Base-by-base conservation (phyloP, 495 filamentous ascomycete genomes). In the Cudoniella acicularis region DNA sequence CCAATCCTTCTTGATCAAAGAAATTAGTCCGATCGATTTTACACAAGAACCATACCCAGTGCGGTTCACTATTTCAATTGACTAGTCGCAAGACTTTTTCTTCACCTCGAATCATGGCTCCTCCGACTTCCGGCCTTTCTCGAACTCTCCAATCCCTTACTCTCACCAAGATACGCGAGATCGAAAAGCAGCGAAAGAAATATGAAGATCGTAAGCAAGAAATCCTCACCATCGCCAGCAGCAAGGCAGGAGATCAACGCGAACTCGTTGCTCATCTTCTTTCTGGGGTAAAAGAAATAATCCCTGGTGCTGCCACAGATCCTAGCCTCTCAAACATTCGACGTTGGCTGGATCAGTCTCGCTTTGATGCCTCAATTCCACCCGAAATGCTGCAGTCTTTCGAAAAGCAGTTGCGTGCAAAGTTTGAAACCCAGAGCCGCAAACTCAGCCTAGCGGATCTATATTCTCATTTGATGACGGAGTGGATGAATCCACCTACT, bases 401-500 rank as follows among this genome's bases (percentile, higher is more conserved):
- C 61, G 70, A 73, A 25, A 58, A 60, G 22, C 72, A 76, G 47
- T 67, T 83, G 71, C 54, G 69, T 73, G 18, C 68, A 66, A 48
- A 64, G 62, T 63, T 75, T 3, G 69, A 75, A 41, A 49, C 76
- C 17, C 74, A 86, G 61, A 80, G 80, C 52, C 67, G 78, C 45
- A 81, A 78, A 57, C 75, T 85, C 41, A 73, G 84, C 50, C 82
- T 86, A 64, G 83, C 82, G 2, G 72, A 77, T 25, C 76, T 89
- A 36, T 88, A 86, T 65, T 84, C 80, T 42, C 73, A 75, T 17
- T 66, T 90, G 52, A 73, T 88, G 22, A 87, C 75, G 2, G 83
- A 89, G 65, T 88, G 86, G 84, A 69, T 88, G 64, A n/a, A n/a
- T n/a, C n/a, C n/a, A n/a, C n/a, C n/a, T n/a, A n/a, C n/a, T n/a